These are phyloP conservation scores for Cutaneotrichosporon arboriforme DNA, from an alignment of 1,284 basidiomycete genomes.

Conservation along the genomic window DNA sequence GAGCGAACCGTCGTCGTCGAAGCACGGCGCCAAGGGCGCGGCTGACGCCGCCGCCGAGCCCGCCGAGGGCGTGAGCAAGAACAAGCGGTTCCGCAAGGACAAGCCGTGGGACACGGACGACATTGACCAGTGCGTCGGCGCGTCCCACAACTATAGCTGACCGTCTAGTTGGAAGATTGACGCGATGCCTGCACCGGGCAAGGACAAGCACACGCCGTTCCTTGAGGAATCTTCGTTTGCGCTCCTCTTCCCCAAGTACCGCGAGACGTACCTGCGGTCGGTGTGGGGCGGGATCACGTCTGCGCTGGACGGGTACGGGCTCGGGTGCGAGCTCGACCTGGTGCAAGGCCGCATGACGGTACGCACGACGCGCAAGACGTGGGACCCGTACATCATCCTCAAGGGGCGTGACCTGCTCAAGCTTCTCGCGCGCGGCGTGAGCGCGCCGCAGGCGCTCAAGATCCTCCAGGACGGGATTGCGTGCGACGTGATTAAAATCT, in stretches of 20 bases:
- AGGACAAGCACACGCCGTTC: conserved; percentile 57
- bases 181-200: conserved; percentile 64
- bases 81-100: conserved; percentile 82
- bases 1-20: conserved; percentile 5
- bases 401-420: conserved; percentile 96
- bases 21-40: conserved; percentile 14
- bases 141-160: conserved; percentile 39
- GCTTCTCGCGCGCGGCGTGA: conserved; percentile 85
- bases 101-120: conserved; percentile 99
- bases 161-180: conserved; percentile 76
- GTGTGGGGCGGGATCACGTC: conserved; percentile 91
- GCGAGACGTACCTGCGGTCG: conserved; percentile 92
- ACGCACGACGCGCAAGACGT: conserved; percentile 92
- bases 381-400: conserved; percentile 90
- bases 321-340: conserved; percentile 88
- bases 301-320: conserved; percentile 73
- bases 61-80: conserved; percentile 56
- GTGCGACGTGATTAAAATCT: conserved; percentile 98
- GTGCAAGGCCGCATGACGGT: conserved; percentile 98
- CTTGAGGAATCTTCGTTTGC: conserved; percentile 95
- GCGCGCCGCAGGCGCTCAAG: conserved; percentile 72
- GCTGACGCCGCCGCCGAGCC: conserved; percentile 17
- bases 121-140: conserved; percentile 72
- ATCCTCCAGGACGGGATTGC: conserved; percentile 85
- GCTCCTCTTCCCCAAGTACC: conserved; percentile 96